Evolutionary conservation across 177 flowering plant species (phyloP), one percentile per base, ranked within the genome.

Genomic region (Vitis hybrid): DNA sequence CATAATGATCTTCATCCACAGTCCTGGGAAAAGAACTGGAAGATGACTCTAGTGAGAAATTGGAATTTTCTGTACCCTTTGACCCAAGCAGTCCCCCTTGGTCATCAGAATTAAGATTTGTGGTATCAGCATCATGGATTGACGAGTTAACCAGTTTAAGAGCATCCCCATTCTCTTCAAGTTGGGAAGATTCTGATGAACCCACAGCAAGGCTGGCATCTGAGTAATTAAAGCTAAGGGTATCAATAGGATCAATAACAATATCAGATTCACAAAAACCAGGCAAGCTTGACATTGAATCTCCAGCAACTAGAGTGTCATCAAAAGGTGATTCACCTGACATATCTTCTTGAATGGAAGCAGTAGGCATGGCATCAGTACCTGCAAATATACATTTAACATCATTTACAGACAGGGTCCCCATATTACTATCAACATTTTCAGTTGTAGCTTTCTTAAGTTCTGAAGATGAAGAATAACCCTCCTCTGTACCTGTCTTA

Each of bases 401-500:
- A 79, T 69, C 76, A 20, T 69, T 70, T 13, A 65, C 50, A 47
- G 73, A 61, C 57, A 81, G 66, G 61, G 56, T 13, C 53, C 61
- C 79, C 55, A 20, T 18, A 73, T 55, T 69, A 64, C 67, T 66
- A 69, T 68, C 81, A 64, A 75, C 81, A 82, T 28, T 82, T 66
- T 84, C 85, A 79, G 62, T 65, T 59, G 69, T 64, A 75, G 72
- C 77, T 53, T 82, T 83, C 62, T 55, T 72, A 77, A 51, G 63
- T 74, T 86, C 83, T 38, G 76, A 65, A 82, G 80, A 70, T 69
- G 86, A 76, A 73, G 76, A 76, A 75, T 71, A 68, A 75, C 78
- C 87, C 81, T 74, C 64, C 69, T 76, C 69, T 67, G 28, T 81
- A 86, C 84, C 90, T 85, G 86, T 71, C 74, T 72, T 58, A 59